phyloP scores from a whole-genome alignment of 495 filamentous ascomycete species.

The Oleoguttula mirabilis region DNA sequence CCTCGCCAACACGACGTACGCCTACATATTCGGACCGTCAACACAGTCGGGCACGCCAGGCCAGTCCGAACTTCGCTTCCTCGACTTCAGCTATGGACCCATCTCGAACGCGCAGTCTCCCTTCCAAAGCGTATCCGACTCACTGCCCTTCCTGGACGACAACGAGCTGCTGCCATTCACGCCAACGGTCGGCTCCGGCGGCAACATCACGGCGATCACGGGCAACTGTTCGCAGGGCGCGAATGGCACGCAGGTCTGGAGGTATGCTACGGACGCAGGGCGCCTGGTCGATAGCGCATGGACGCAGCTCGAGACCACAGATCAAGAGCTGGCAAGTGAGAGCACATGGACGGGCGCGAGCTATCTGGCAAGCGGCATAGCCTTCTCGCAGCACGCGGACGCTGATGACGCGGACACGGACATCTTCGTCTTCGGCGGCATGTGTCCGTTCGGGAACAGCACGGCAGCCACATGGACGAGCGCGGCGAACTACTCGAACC shows the following conservation, averaged over 20 bases:
- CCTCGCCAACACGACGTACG: conserved; percentile 37
- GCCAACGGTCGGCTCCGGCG: conserved; percentile 51
- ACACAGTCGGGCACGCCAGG: conserved; percentile 31
- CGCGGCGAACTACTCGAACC: conserved; percentile 62
- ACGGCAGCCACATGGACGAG: conserved; percentile 44
- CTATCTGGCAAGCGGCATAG: conserved; percentile 53
- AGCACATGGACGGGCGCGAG: conserved; percentile 41
- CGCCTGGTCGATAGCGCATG: conserved; percentile 39
- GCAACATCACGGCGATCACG: conserved; percentile 54
- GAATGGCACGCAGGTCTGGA: conserved; percentile 42
- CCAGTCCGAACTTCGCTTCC: conserved; percentile 42
- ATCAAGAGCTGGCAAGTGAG: conserved; percentile 24
- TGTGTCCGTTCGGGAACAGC: conserved; percentile 54
- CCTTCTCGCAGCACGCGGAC: conserved; percentile 51
- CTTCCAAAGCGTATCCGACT: conserved; percentile 44
- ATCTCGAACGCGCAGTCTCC: conserved; percentile 41
- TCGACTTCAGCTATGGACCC: conserved; percentile 50
- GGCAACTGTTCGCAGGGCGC: conserved; percentile 50
- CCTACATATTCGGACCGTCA: conserved; percentile 53
- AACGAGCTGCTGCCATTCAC: conserved; percentile 40
- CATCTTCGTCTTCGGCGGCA: conserved; percentile 76
- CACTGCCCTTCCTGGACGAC: conserved; percentile 52
- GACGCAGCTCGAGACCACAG: conserved; percentile 29
- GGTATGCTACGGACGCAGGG: conserved; percentile 34
- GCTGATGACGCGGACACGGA: conserved; percentile 37